Evolutionary conservation across 1,139 yeast genomes (phyloP).

Genomic region (Suhomyces wounanorum): DNA sequence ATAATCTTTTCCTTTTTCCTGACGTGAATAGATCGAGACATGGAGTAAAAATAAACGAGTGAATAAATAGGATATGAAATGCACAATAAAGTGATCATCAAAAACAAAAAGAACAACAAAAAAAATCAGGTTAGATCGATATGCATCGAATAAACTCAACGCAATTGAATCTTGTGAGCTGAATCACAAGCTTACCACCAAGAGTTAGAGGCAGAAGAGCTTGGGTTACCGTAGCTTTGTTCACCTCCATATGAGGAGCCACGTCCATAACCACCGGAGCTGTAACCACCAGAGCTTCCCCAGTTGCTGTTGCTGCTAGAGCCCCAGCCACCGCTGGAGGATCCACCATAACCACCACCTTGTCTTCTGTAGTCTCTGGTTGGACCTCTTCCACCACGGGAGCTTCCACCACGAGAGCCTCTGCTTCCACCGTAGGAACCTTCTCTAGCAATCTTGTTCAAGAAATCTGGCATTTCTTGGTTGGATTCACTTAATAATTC

Average conservation of each 20-base stretch:
- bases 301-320: constrained; percentile 16
- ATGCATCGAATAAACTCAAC: not conserved
- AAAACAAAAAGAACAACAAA: constrained; percentile 10
- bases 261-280: constrained; percentile 20
- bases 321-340: constrained; percentile 23
- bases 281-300: constrained; percentile 25
- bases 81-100: constrained; percentile 19
- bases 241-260: constrained; percentile 23
- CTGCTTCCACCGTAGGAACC: constrained; percentile 61
- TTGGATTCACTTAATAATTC: constrained; percentile 92
- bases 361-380: constrained; percentile 63
- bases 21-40: constrained; percentile 33
- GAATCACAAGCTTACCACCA: constrained; percentile 38
- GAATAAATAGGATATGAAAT: constrained; percentile 13
- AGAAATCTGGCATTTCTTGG: constrained; percentile 93
- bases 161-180: not conserved
- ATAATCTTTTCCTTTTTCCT: constrained; percentile 23
- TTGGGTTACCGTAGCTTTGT: constrained; percentile 37
- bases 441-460: constrained; percentile 81
- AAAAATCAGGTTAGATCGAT: constrained; percentile 4
- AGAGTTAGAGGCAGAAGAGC: constrained; percentile 29
- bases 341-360: constrained; percentile 26
- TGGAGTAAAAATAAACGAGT: constrained; percentile 20
- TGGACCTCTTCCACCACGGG: constrained; percentile 32
- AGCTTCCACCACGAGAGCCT: constrained; percentile 35